Percentiles rank a stretch among this genome's conserved stretches.
Evolutionary conservation across 768 basidiomycete genomes (phyloP).

Genomic region (Pleurotus citrinopileatus): DNA sequence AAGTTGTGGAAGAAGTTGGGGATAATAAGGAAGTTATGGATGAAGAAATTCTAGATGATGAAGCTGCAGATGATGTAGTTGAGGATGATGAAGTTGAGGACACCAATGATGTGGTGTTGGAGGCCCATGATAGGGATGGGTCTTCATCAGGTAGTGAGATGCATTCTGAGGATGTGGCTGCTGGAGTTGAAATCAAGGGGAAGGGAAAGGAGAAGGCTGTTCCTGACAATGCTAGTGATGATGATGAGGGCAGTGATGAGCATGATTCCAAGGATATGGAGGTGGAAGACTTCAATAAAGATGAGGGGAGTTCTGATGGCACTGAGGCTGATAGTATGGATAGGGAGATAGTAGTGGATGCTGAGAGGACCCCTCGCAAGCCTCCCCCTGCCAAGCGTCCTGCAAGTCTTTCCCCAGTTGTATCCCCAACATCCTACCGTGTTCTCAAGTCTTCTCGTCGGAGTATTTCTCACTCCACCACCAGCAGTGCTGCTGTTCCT

Average conservation of each 20-base stretch:
- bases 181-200: too few species aligned
- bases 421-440: background rate
- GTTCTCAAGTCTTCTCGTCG: background rate
- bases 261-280: background rate
- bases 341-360: background rate
- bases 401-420: background rate
- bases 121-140: too few species aligned
- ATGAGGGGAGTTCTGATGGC: background rate
- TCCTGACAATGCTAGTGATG: background rate
- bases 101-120: too few species aligned
- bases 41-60: too few species aligned
- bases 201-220: too few species aligned
- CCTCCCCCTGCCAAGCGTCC: background rate
- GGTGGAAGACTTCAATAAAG: background rate
- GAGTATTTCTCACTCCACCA: background rate
- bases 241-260: background rate
- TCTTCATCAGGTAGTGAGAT: too few species aligned
- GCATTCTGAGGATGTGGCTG: background rate
- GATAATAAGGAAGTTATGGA: too few species aligned
- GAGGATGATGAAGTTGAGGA: too few species aligned
- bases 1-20: too few species aligned
- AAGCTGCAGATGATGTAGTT: too few species aligned
- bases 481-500: background rate
- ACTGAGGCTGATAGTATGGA: background rate
- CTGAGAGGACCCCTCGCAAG: background rate